phyloP scores from a whole-genome alignment of 345 rosid genomes.

The Gossypium bickii region DNA sequence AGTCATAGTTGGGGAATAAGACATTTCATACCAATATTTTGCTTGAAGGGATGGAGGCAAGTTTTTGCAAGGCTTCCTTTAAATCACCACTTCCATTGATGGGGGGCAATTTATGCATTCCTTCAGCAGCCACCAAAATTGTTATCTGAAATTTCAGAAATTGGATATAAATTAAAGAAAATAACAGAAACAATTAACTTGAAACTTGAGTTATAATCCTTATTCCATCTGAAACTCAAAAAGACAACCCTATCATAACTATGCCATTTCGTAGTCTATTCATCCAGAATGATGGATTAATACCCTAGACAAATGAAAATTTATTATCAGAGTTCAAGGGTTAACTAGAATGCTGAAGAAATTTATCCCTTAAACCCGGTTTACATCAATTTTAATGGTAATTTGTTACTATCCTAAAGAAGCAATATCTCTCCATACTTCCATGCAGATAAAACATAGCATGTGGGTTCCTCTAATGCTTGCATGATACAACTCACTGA shows the following conservation, averaged over 20 bases:
- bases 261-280: neutral
- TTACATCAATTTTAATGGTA: neutral
- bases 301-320: neutral
- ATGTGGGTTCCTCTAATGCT: neutral
- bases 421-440: neutral
- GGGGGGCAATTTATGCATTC: slow-evolving; percentile 66
- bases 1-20: neutral
- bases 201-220: slow-evolving; percentile 1
- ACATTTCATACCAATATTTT: slow-evolving; percentile 55
- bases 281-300: neutral
- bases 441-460: slow-evolving; percentile 2
- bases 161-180: neutral
- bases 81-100: slow-evolving; percentile 66
- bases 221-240: neutral
- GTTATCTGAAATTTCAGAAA: slow-evolving; percentile 51
- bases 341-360: neutral
- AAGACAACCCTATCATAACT: neutral
- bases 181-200: neutral
- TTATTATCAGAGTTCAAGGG: neutral
- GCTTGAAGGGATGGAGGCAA: slow-evolving; percentile 64
- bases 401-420: neutral
- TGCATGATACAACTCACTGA: neutral
- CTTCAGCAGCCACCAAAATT: slow-evolving; percentile 88
- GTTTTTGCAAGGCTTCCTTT: slow-evolving; percentile 78
- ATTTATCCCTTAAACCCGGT: neutral